These are phyloP conservation scores for Penicillium coffeae DNA, from an alignment of 495 filamentous ascomycete genomes.

Conservation along the genomic window DNA sequence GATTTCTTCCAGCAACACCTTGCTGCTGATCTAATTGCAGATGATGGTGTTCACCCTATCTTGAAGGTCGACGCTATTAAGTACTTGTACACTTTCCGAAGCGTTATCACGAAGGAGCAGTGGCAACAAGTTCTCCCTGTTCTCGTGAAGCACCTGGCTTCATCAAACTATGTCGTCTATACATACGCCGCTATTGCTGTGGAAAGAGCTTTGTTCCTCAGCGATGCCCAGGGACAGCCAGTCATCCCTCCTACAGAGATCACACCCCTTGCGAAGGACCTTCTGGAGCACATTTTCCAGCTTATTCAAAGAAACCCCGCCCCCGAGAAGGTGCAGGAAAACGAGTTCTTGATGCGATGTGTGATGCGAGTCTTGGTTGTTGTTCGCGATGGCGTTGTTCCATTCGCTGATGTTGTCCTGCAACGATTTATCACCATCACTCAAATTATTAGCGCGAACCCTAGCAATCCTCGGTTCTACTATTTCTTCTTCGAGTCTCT, in stretches of 20 bases:
- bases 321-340: constrained; percentile 93
- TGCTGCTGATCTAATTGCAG: constrained; percentile 71
- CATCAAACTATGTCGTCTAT: constrained; percentile 88
- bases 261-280: constrained; percentile 72
- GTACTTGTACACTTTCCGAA: constrained; percentile 92
- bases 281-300: constrained; percentile 87
- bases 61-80: constrained; percentile 97
- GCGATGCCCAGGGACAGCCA: constrained; percentile 65
- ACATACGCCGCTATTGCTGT: constrained; percentile 95
- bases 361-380: constrained; percentile 96
- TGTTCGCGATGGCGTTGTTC: constrained; percentile 70
- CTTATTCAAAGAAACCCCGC: constrained; percentile 76
- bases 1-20: constrained; percentile 91
- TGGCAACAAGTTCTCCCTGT: constrained; percentile 87
- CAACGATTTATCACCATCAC: constrained; percentile 81
- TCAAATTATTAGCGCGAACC: constrained; percentile 82
- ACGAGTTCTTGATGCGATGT: constrained; percentile 97
- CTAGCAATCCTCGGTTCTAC: constrained; percentile 95
- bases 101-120: constrained; percentile 77
- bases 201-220: constrained; percentile 80
- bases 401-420: constrained; percentile 69
- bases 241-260: constrained; percentile 72
- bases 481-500: constrained; percentile 97
- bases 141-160: constrained; percentile 82
- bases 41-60: constrained; percentile 68